A percentile compares a stretch with the other conserved stretches of the same genome.
Evolutionary conservation across 805 yeast species (phyloP).

Genomic region (Kodamaea nitidulidarum): DNA sequence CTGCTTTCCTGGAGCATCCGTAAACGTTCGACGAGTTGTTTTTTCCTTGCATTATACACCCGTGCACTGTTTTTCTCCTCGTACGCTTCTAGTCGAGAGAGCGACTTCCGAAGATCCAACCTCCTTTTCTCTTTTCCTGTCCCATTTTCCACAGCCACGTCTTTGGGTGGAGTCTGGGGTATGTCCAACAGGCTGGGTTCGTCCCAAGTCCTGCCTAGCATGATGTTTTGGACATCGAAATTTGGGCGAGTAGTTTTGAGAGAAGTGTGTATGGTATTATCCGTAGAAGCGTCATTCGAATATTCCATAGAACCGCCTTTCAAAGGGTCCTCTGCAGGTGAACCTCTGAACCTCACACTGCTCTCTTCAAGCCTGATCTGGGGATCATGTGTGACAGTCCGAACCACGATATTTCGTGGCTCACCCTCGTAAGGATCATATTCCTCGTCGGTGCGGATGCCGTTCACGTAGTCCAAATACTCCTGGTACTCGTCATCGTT

Average conservation of each 20-base stretch:
- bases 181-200: not conserved
- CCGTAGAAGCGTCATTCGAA: too few species aligned
- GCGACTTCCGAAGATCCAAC: constrained; percentile 15
- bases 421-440: not conserved
- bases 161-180: constrained; percentile 6
- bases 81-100: constrained; percentile 17
- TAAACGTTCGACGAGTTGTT: constrained; percentile 23
- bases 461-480: constrained; percentile 22
- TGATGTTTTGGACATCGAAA: too few species aligned
- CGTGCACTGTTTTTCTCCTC: constrained; percentile 15
- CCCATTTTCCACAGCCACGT: constrained; percentile 16
- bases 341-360: not conserved
- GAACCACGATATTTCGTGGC: not conserved
- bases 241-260: too few species aligned
- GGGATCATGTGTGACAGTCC: not conserved
- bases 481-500: constrained; percentile 18
- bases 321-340: too few species aligned
- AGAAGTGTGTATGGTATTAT: too few species aligned
- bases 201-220: not conserved
- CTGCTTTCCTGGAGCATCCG: constrained; percentile 22
- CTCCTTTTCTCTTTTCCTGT: constrained; percentile 22
- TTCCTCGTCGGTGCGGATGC: constrained; percentile 10
- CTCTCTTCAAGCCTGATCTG: not conserved
- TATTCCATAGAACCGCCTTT: too few species aligned
- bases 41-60: constrained; percentile 20